Conservation (phyloP, 2,329 filamentous ascomycete genomes). For the Plectosphaerella cucumerina region DNA sequence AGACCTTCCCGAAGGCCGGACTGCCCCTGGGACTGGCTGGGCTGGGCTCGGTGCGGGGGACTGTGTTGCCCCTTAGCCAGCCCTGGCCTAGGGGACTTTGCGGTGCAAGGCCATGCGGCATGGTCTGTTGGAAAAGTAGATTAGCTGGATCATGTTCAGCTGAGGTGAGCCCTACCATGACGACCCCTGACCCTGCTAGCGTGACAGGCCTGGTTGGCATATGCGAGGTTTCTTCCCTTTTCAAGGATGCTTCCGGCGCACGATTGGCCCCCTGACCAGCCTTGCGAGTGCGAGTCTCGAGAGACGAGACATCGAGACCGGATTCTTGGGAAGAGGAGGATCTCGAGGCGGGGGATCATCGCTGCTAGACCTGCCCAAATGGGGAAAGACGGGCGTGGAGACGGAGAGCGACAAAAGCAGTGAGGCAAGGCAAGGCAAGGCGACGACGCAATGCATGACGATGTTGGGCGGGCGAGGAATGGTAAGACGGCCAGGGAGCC, state of each 20-base stretch:
- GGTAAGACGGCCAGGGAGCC: too few relatives aligned
- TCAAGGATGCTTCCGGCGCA: constrained; percentile 14
- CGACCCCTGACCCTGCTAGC: constrained; percentile 15
- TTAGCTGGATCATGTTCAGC: constrained; percentile 30
- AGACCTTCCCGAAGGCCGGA: constrained; percentile 9
- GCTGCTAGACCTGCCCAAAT: too few relatives aligned
- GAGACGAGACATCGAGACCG: too few relatives aligned
- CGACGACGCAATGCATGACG: too few relatives aligned
- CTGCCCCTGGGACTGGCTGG: too few relatives aligned
- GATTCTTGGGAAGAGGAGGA: too few relatives aligned
- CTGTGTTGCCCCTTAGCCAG: constrained; percentile 10
- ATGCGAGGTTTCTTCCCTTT: constrained; percentile 22
- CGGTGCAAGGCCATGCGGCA: constrained; percentile 3
- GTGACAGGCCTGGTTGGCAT: constrained; percentile 6
- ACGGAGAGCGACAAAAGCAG: too few relatives aligned
- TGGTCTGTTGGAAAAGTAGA: constrained; percentile 17
- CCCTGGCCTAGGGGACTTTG: neutral
- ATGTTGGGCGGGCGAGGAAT: too few relatives aligned
- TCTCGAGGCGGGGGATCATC: too few relatives aligned
- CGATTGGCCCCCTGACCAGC: constrained; percentile 21
- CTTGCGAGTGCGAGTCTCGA: constrained; percentile 6
- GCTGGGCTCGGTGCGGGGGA: constrained; percentile 16
- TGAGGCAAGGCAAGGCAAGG: too few relatives aligned
- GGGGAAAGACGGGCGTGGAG: too few relatives aligned
- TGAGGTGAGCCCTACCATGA: constrained; percentile 32